A percentile compares a stretch with the other conserved stretches of the same genome.
Conservation (phyloP, 164 flowering plant species). For the Pachysandra terminalis region DNA sequence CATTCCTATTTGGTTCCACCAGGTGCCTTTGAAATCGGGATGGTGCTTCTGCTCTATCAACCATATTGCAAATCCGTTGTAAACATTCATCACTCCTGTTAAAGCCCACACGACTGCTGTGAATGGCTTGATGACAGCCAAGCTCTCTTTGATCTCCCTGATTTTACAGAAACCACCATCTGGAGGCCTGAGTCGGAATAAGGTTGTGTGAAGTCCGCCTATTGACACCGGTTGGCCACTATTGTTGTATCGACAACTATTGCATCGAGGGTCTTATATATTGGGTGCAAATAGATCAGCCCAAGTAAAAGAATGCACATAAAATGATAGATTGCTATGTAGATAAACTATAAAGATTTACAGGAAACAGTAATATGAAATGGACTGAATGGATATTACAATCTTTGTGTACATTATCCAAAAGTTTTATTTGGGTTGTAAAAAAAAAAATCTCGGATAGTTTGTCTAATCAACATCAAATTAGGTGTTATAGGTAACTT, state of each 20-base stretch:
- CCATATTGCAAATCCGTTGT: conserved; percentile 38
- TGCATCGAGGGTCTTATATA: conserved; percentile 24
- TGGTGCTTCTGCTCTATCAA: conserved; percentile 27
- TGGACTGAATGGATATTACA: too few relatives aligned
- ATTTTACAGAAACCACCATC: too few relatives aligned
- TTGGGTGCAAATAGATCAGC: too few relatives aligned
- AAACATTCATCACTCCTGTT: conserved; percentile 15
- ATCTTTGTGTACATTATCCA: too few relatives aligned
- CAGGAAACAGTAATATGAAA: too few relatives aligned
- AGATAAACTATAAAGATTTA: too few relatives aligned
- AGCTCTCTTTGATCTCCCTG: conserved; percentile 1
- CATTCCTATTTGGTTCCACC: conserved; percentile 22
- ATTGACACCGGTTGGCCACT: conserved; percentile 15
- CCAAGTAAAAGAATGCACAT: too few relatives aligned
- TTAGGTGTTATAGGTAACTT: too few relatives aligned
- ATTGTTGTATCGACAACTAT: conserved; percentile 29
- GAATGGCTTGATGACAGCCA: conserved; percentile 31
- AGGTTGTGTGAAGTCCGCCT: conserved; percentile 38
- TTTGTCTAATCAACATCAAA: too few relatives aligned
- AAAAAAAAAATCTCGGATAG: too few relatives aligned
- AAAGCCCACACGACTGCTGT: conserved; percentile 32
- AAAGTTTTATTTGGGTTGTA: too few relatives aligned
- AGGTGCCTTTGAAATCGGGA: conserved; percentile 23
- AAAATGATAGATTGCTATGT: too few relatives aligned
- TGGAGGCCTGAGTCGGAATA: conserved; percentile 27